phyloP scores from a whole-genome alignment of 768 basidiomycete genomes.

The Cyclocybe cylindracea region DNA sequence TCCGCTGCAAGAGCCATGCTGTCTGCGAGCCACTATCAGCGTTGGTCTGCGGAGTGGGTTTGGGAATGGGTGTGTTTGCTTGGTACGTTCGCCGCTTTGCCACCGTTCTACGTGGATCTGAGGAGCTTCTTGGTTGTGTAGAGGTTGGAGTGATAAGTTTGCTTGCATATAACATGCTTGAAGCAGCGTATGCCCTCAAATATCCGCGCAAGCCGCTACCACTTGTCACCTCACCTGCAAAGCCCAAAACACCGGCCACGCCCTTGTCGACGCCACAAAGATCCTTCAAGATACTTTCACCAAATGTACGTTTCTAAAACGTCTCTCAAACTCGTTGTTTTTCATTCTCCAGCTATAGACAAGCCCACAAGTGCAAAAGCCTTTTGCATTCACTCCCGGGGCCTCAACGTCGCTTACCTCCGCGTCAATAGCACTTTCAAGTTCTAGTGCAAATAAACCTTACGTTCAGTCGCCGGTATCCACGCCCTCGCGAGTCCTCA shows the following conservation, averaged over 20 bases:
- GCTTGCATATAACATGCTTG: constrained; percentile 40
- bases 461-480: constrained; percentile 42
- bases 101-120: neutral
- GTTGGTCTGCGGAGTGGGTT: constrained; percentile 35
- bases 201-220: constrained; percentile 42
- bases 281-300: constrained; percentile 39
- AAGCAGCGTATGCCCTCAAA: constrained; percentile 40
- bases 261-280: constrained; percentile 31
- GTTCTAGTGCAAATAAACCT: constrained; percentile 10
- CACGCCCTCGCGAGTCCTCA: constrained; percentile 39
- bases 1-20: constrained; percentile 30
- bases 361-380: constrained; percentile 43
- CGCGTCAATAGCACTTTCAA: constrained; percentile 18
- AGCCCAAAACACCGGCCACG: constrained; percentile 24
- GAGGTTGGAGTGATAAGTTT: constrained; percentile 34
- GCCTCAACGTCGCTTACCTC: constrained; percentile 28
- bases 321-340: neutral
- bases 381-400: constrained; percentile 41
- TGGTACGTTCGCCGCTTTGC: constrained; percentile 27
- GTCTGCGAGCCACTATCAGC: constrained; percentile 20
- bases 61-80: constrained; percentile 40
- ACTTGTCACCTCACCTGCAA: constrained; percentile 31
- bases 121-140: constrained; percentile 12
- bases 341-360: constrained; percentile 23
- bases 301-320: constrained; percentile 31